A percentile compares a stretch with the other conserved stretches of the same genome.
Conservation (phyloP, 2,329 filamentous ascomycete species). For the Ceratocystis smalleyi region DNA sequence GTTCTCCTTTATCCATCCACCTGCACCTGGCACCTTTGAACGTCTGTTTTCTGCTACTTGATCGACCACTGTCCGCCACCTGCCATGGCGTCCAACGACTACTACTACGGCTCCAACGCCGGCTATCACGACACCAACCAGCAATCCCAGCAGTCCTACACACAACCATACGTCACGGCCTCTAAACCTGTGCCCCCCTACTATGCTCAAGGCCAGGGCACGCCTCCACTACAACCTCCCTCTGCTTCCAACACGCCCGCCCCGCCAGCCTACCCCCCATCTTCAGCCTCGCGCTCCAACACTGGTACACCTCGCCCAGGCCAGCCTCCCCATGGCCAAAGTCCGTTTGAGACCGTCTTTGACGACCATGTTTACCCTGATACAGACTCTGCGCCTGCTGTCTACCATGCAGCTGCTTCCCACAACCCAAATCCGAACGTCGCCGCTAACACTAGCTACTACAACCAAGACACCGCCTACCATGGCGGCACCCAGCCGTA, state of each 20-base stretch:
- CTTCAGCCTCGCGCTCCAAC: slow-evolving; percentile 21
- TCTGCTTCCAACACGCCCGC: slow-evolving; percentile 5
- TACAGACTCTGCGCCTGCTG: slow-evolving; percentile 23
- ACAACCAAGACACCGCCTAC: slow-evolving; percentile 39
- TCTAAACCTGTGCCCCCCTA: slow-evolving; percentile 11
- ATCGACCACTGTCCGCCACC: background rate
- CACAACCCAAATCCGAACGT: slow-evolving; percentile 19
- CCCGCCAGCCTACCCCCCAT: slow-evolving; percentile 14
- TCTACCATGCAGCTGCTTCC: background rate
- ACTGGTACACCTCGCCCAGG: slow-evolving; percentile 13
- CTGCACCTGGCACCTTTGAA: background rate
- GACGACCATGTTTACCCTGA: slow-evolving; percentile 50
- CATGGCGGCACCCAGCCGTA: slow-evolving; percentile 32
- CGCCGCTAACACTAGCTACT: slow-evolving; percentile 21
- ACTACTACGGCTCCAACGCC: slow-evolving; percentile 15
- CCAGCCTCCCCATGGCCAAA: slow-evolving; percentile 23
- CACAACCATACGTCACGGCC: slow-evolving; percentile 7
- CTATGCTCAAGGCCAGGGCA: slow-evolving; percentile 15
- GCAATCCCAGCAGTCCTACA: slow-evolving; percentile 7
- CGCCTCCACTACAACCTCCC: slow-evolving; percentile 8
- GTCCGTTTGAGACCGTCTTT: slow-evolving; percentile 51
- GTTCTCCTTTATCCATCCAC: background rate
- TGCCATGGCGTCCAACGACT: slow-evolving; percentile 17
- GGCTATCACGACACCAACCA: slow-evolving; percentile 12
- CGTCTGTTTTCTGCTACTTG: background rate